Evolutionary conservation across 2,329 filamentous ascomycete genomes (phyloP), one percentile per base, ranked within the genome.

Genomic region (Fusarium buxicola): DNA sequence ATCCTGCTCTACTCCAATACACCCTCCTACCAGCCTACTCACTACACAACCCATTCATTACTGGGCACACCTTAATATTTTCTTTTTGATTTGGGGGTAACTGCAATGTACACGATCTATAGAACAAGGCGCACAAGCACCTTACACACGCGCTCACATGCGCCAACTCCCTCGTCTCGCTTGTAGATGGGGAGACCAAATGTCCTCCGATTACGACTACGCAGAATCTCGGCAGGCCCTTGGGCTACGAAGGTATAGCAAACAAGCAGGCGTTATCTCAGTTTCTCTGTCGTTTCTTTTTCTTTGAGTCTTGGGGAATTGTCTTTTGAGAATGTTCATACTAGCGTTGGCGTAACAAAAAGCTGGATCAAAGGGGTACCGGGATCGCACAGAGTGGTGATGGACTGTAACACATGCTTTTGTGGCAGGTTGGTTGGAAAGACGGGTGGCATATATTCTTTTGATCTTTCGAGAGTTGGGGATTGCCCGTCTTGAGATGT

Each of bases 331-430:
- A 69, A 61, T 72, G 68, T 71, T 47, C 62, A 72, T 65, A 61
- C 66, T 68, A 72, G 69, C 69, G 68, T 71, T 61, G 69, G 69
- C 69, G 69, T 69, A 72, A 62, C 55, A 68, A 69, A 72, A 72
- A 68, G 57, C 60, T 60, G 63, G 66, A 45, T 50, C 44, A 31
- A 45, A 50, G 44, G 63, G 48, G 55, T 45, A 36, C 40, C 43
- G 43, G 52, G 36, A 58, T 36, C 24, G 52, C 32, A 65, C 49
- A 56, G 39, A 46, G 41, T 32, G 15, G 18, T 38, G 13, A 28
- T 55, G 38, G 38, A 49, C 43, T 40, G 43, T 51, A 68, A 45
- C 55, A 63, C 53, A 51, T 64, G 45, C 38, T 35, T 46, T 34
- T 35, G 44, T 60, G 39, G 48, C 46, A 55, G 30, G 52, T 38